A percentile compares a stretch with the other conserved stretches of the same genome.
phyloP scores from a whole-genome alignment of 2,329 filamentous ascomycete genomes.

The Herpotrichia juniperi region DNA sequence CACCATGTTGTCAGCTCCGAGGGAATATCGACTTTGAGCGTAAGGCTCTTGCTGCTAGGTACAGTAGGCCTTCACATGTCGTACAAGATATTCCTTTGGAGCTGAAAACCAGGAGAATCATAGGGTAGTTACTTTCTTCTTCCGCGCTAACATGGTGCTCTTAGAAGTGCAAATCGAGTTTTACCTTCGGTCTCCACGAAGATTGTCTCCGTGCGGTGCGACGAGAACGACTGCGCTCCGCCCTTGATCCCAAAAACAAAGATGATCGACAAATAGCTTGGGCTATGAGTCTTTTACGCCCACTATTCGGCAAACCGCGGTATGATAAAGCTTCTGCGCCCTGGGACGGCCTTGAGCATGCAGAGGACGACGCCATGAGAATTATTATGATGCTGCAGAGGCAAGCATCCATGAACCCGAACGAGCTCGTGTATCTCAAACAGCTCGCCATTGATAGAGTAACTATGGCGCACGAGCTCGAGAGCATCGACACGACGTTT shows the following conservation, averaged over 20 bases:
- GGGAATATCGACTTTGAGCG: neutral
- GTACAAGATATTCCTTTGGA: no score
- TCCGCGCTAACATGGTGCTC: neutral
- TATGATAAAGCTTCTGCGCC: slow-evolving; percentile 8
- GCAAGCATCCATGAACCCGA: slow-evolving; percentile 21
- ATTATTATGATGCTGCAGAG: slow-evolving; percentile 30
- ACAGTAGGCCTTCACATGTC: neutral
- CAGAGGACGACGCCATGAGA: slow-evolving; percentile 25
- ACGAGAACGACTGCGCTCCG: slow-evolving; percentile 25
- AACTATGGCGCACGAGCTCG: slow-evolving; percentile 21
- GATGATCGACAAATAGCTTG: slow-evolving; percentile 26
- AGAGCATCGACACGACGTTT: slow-evolving; percentile 10
- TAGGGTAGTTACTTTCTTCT: no score
- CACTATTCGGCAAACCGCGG: slow-evolving; percentile 26
- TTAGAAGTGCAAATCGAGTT: slow-evolving; percentile 18
- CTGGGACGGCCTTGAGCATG: slow-evolving; percentile 10
- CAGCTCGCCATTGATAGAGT: slow-evolving; percentile 25
- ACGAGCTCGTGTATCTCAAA: slow-evolving; percentile 22
- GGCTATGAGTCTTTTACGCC: slow-evolving; percentile 24
- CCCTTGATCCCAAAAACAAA: slow-evolving; percentile 17
- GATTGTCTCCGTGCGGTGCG: slow-evolving; percentile 35
- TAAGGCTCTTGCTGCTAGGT: no score
- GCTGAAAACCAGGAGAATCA: no score
- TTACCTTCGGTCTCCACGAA: slow-evolving; percentile 30
- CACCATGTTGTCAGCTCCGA: neutral